Base-by-base conservation (phyloP, 2,329 filamentous ascomycete species). In the Aurifilum marmelostoma region DNA sequence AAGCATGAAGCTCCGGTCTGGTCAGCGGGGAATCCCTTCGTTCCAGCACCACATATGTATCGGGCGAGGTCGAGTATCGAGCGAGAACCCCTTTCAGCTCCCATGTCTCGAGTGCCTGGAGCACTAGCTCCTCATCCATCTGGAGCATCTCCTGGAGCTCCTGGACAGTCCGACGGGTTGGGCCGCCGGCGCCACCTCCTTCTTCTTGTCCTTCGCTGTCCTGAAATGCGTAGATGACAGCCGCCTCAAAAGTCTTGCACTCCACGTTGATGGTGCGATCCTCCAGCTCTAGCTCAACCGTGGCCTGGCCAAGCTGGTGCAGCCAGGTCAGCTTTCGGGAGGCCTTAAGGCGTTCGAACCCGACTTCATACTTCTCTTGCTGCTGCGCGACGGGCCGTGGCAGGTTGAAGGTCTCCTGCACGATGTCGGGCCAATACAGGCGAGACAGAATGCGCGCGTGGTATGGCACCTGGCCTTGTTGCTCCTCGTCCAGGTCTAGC, bases 321-420 rank as follows among this genome's bases (percentile, higher is more conserved):
- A 97, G 85, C 94, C 95, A 98, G 56, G 90, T 92, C 47, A 99
- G 86, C 79, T 95, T 97, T 65, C 95, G 89, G 67, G 92, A 91
- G 37, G 91, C 86, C 77, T 97, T 97, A 73, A 96, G 87, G 6
- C 85, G 83, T 75, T 94, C 90, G 76, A 97, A 98, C 18, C 90
- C 90, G 6, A 84, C 79, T 68, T 91, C 90, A 78, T 97, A 98
- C 62, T 82, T 84, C 63, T 86, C 81, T 77, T 97, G 92, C 39
- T 92, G 81, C 4, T 84, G 79, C 2, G 78, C 76, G 59, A 93
- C 86, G 1, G 83, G 81, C 0, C 78, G 70, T 0, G 92, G 92
- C 3, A 94, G 82, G 29, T 81, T 77, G 76, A 94, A 94, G 2
- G 84, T 83, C 68, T 93, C 91, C 70, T 89, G 87, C 63, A 92